Conservation (phyloP, 352 stramenopile species). For the Phytophthora sansomeana region DNA sequence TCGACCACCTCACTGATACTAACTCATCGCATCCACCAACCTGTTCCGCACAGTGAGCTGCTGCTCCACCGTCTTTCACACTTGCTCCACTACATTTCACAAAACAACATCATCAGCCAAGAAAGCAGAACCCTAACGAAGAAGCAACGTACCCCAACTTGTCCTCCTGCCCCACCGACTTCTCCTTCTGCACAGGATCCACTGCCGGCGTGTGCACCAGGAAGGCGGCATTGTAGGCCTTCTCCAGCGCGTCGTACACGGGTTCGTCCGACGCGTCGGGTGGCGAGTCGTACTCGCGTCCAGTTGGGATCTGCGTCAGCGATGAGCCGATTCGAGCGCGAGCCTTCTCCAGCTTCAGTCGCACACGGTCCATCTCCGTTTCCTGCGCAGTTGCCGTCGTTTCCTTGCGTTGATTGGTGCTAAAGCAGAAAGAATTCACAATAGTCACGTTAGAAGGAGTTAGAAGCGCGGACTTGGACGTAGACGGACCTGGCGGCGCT, state of each 20-base stretch:
- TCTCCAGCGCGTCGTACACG: constrained; percentile 65
- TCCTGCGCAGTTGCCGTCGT: constrained; percentile 8
- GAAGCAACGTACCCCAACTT: constrained; percentile 22
- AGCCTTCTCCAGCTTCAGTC: constrained; percentile 53
- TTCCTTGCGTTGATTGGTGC: constrained; percentile 4
- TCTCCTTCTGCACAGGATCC: not conserved
- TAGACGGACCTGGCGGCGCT: constrained; percentile 22
- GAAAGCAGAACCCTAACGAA: constrained; percentile 12
- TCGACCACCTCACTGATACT: not conserved
- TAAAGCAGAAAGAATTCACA: constrained; percentile 1
- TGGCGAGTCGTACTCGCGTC: constrained; percentile 61
- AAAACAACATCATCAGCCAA: constrained; percentile 11
- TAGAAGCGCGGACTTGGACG: not conserved
- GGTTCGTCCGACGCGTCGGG: constrained; percentile 44
- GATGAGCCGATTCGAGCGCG: constrained; percentile 39
- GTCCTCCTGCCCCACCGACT: constrained; percentile 5
- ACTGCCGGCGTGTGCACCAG: constrained; percentile 28
- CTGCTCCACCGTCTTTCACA: not conserved
- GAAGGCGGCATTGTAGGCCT: constrained; percentile 66
- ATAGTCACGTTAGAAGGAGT: not conserved
- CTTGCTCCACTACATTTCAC: not conserved
- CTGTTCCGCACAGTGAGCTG: not conserved
- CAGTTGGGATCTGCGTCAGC: constrained; percentile 49
- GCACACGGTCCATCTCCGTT: constrained; percentile 45
- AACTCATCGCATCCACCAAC: not conserved